These are phyloP conservation scores for Hawksworthiomyces lignivorus DNA, from an alignment of 2,329 filamentous ascomycete genomes.

Conservation along the genomic window DNA sequence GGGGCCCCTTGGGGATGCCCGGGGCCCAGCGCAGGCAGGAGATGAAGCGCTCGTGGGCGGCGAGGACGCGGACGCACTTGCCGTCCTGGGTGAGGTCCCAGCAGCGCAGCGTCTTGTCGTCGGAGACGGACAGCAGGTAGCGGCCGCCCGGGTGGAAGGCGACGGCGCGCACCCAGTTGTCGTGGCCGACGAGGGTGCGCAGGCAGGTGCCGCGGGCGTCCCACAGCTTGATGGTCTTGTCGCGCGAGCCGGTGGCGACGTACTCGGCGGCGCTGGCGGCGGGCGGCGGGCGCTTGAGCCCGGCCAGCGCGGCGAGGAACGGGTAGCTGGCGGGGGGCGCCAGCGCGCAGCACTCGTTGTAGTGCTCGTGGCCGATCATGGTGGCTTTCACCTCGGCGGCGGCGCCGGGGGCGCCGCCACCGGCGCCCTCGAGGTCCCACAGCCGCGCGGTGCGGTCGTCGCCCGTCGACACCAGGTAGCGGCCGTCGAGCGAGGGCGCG, in stretches of 20 bases:
- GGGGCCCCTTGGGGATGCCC: conserved; percentile 55
- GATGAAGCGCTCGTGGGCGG: conserved; percentile 76
- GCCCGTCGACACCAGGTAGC: conserved; percentile 73
- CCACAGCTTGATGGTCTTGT: conserved; percentile 89
- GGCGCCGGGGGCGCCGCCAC: no score
- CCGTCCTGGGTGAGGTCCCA: conserved; percentile 91
- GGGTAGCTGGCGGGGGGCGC: conserved; percentile 72
- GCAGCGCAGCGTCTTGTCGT: conserved; percentile 88
- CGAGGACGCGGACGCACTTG: conserved; percentile 76
- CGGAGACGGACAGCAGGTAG: conserved; percentile 75
- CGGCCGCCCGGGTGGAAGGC: conserved; percentile 90
- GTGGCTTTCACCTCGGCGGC: conserved; percentile 65
- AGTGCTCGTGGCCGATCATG: conserved; percentile 79
- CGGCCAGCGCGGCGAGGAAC: conserved; percentile 70
- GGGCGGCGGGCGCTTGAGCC: conserved; percentile 73
- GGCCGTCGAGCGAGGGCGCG: conserved; percentile 71
- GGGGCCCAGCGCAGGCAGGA: conserved; percentile 86
- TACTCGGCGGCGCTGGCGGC: conserved; percentile 73
- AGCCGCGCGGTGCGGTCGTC: conserved; percentile 75
- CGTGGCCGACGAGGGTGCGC: conserved; percentile 78
- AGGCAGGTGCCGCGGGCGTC: conserved; percentile 77
- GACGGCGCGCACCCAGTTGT: conserved; percentile 85
- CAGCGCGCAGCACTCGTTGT: conserved; percentile 77
- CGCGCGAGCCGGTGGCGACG: conserved; percentile 79
- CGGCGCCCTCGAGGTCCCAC: conserved; percentile 75